Base-by-base conservation (phyloP, 2,329 filamentous ascomycete species). In the Pezicula carpinea region DNA sequence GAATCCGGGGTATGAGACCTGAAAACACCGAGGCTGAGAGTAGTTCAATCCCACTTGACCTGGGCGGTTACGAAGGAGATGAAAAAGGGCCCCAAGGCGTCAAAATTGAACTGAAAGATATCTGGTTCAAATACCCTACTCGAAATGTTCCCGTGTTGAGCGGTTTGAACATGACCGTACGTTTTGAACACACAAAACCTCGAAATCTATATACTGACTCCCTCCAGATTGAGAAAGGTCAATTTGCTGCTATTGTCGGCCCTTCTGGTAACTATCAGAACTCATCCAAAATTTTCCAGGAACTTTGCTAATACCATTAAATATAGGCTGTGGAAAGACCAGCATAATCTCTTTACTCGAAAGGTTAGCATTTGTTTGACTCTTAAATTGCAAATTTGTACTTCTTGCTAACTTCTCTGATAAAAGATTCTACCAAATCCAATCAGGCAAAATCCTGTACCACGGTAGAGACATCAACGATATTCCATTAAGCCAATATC, bases 211-310 rank as follows among this genome's bases (percentile, higher is more conserved):
- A 23, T 15, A 26, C 38, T 40, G 21, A 32, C 18, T 15, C 14
- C 34, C 13, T 23, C 17, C n/a, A 40, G 38, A 59, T 60, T 34
- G 69, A 81, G 53, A 82, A 80, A 54, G 85, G 84, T 4, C 81
- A 87, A 59, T 88, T 87, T 58, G 82, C 78, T 0, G 85, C 83
- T 1, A 70, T 89, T 1, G 84, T 89, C 5, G 85, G 85, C 2
- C 76, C 83, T 1, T 84, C 80, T 1, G 84, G 84, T 49, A 44
- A 43, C 38, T 19, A 23, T 18, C 26, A 18, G 11, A 21, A 13
- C 6, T 13, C 22, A 10, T 14, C 18, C 18, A 17, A 6, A 11
- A 4, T 18, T 33, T 3, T 21, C 33, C 14, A 21, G 22, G 26
- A 43, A 19, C 26, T 38, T 2, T 31, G 22, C 21, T 46, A 17